phyloP scores from a whole-genome alignment of 2,329 filamentous ascomycete genomes.

The Pseudogymnoascus sp. region DNA sequence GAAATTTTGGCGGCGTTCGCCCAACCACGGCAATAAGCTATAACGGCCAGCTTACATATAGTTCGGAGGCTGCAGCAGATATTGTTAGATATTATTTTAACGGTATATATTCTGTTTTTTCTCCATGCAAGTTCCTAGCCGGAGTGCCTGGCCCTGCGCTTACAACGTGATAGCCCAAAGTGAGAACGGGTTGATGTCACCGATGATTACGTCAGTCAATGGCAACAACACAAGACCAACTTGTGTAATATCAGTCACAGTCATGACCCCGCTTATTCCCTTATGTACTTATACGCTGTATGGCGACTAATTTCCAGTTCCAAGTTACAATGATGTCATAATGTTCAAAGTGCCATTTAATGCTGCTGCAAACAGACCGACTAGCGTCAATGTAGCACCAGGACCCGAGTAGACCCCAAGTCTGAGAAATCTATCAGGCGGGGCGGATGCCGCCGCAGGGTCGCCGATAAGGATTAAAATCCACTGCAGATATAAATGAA shows the following conservation, averaged over 20 bases:
- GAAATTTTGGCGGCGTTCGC: not conserved
- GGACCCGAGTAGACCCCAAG: not conserved
- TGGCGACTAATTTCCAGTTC: not conserved
- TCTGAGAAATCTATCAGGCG: not conserved
- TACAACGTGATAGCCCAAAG: not conserved
- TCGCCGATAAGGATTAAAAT: not conserved
- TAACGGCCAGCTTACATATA: too few relatives aligned
- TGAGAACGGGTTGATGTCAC: not conserved
- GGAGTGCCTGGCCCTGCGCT: not conserved
- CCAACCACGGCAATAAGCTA: not conserved
- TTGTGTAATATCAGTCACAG: not conserved
- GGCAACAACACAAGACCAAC: not conserved
- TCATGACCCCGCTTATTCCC: not conserved
- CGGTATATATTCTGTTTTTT: not conserved
- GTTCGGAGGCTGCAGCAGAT: not conserved
- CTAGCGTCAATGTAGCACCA: not conserved
- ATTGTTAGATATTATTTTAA: not conserved
- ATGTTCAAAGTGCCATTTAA: not conserved
- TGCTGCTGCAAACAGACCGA: not conserved
- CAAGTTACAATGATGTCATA: not conserved
- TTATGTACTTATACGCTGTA: not conserved
- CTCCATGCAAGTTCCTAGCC: not conserved
- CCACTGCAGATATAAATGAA: not conserved
- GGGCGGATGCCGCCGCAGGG: not conserved
- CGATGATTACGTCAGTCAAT: not conserved